phyloP scores from a whole-genome alignment of 257 asterid genomes.

The Ophiorrhiza pumila region DNA sequence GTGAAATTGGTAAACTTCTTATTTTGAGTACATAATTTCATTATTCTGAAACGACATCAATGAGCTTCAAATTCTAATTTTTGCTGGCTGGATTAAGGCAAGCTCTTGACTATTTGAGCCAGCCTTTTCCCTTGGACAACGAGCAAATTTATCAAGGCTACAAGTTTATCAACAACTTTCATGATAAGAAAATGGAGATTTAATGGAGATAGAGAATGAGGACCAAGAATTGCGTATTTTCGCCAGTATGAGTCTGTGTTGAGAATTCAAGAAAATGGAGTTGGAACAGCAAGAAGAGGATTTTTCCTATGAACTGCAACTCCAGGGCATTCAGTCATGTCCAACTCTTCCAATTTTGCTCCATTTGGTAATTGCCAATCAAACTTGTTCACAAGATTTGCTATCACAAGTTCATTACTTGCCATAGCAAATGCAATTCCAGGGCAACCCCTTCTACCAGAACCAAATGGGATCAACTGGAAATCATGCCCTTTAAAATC shows the following conservation, averaged over 20 bases:
- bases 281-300: conserved; percentile 36
- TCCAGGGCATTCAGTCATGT: conserved; percentile 40
- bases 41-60: no score
- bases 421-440: conserved; percentile 29
- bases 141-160: no score
- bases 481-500: conserved; percentile 37
- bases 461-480: conserved; percentile 45
- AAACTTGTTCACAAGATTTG: conserved; percentile 36
- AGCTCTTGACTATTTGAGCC: no score
- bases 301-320: conserved; percentile 19
- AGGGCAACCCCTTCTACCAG: conserved; percentile 46
- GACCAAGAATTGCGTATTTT: background rate
- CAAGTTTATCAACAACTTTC: no score
- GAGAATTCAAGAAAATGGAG: conserved; percentile 6
- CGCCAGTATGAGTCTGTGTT: background rate
- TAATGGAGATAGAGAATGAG: background rate
- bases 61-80: no score
- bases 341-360: conserved; percentile 26
- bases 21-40: no score
- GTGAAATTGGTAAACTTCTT: no score
- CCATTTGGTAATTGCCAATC: conserved; percentile 38
- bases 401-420: conserved; percentile 29
- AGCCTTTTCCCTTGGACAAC: no score
- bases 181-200: no score
- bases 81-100: no score